A percentile compares a stretch with the other conserved stretches of the same genome.
Conservation (phyloP, 2,329 filamentous ascomycete genomes). For the Fusarium bactridioides region DNA sequence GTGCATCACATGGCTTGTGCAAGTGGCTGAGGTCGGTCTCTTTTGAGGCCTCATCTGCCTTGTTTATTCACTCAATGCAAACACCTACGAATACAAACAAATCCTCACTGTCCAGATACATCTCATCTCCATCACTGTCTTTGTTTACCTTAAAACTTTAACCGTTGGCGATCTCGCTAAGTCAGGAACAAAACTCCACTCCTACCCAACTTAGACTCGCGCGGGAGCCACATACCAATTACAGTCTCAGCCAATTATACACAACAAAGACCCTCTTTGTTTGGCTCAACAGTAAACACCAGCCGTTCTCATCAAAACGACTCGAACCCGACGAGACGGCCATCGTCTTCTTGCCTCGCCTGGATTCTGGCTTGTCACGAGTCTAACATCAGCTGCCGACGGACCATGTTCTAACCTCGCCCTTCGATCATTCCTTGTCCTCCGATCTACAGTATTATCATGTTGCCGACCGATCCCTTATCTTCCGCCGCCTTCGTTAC, state of each 20-base stretch:
- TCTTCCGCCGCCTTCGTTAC: slow-evolving; percentile 8
- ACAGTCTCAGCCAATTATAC: slow-evolving; percentile 10
- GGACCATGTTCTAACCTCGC: slow-evolving; percentile 21
- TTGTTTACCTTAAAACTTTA: slow-evolving; percentile 14
- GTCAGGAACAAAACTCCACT: slow-evolving; percentile 34
- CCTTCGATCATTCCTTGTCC: background rate
- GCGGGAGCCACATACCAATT: slow-evolving; percentile 30
- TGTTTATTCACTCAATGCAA: slow-evolving; percentile 2
- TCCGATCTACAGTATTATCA: slow-evolving; percentile 24
- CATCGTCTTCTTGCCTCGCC: background rate
- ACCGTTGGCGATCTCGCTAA: slow-evolving; percentile 18
- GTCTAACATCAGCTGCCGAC: background rate
- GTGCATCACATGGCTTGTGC: slow-evolving; percentile 27
- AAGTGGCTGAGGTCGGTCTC: slow-evolving; percentile 15
- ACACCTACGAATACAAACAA: background rate
- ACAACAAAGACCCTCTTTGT: slow-evolving; percentile 31
- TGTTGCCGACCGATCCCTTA: slow-evolving; percentile 26
- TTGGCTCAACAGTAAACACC: slow-evolving; percentile 26
- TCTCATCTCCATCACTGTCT: background rate
- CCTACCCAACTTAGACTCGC: slow-evolving; percentile 14
- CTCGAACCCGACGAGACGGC: slow-evolving; percentile 9
- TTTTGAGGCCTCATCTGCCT: slow-evolving; percentile 17
- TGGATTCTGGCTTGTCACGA: background rate
- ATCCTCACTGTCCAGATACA: background rate
- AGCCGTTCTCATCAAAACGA: slow-evolving; percentile 29